These are phyloP conservation scores for Polyporus tsugae DNA, from an alignment of 1,284 basidiomycete species.

Conservation along the genomic window DNA sequence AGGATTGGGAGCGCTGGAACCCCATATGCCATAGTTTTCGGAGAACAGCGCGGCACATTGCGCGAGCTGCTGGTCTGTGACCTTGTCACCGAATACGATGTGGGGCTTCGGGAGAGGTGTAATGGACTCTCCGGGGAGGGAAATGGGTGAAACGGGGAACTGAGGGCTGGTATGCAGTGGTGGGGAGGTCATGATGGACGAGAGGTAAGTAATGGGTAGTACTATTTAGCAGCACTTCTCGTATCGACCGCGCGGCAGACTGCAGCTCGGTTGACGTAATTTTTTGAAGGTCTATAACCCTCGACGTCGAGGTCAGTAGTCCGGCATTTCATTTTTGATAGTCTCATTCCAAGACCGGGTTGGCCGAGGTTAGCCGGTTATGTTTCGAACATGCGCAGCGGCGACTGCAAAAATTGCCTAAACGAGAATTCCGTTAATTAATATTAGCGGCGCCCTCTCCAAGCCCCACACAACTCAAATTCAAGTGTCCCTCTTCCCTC, in stretches of 20 bases:
- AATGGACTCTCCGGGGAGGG: background rate
- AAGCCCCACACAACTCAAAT: too few species aligned
- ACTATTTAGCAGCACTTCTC: background rate
- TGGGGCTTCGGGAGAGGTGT: background rate
- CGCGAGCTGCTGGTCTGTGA: slow-evolving; percentile 29
- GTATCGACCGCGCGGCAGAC: too few species aligned
- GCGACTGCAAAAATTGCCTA: background rate
- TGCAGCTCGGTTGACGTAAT: too few species aligned
- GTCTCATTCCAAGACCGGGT: background rate
- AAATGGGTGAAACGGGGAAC: background rate
- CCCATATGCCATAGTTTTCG: slow-evolving; percentile 32
- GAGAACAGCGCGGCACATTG: slow-evolving; percentile 29
- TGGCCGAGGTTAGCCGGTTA: background rate
- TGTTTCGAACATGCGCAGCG: background rate
- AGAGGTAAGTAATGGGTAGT: too few species aligned
- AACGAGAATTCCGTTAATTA: background rate
- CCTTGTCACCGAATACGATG: slow-evolving; percentile 5
- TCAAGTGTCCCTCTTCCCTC: background rate
- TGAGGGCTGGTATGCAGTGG: background rate
- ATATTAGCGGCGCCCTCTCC: too few species aligned
- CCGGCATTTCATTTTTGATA: background rate
- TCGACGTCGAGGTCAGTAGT: background rate
- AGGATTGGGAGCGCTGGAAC: slow-evolving; percentile 7
- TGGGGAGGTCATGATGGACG: background rate
- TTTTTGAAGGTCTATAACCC: too few species aligned